Conservation (phyloP, 1,284 basidiomycete genomes). For the Puccinia polysora region DNA sequence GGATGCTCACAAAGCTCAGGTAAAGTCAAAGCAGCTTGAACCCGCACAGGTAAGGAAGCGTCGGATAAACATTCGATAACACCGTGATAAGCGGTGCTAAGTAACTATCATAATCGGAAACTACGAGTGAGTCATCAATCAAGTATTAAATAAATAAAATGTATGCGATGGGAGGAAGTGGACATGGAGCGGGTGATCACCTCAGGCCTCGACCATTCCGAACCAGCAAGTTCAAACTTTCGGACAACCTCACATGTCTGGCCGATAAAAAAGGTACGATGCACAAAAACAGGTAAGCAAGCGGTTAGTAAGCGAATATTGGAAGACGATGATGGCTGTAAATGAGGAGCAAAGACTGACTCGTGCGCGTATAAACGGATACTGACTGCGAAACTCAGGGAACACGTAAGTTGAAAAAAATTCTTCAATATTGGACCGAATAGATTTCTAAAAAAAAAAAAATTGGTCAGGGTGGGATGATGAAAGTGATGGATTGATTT, state of each 20-base stretch:
- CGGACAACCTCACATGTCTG: slow-evolving; percentile 74
- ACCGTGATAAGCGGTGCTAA: slow-evolving; percentile 38
- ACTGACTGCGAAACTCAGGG: slow-evolving; percentile 63
- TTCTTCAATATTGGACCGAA: slow-evolving; percentile 68
- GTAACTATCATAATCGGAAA: slow-evolving; percentile 51
- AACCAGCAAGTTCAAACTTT: slow-evolving; percentile 64
- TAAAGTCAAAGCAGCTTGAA: slow-evolving; percentile 74
- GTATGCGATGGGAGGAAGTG: not conserved
- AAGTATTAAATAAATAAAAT: not conserved
- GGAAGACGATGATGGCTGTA: slow-evolving; percentile 15
- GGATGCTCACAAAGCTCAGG: slow-evolving; percentile 71
- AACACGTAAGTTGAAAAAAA: slow-evolving; percentile 69
- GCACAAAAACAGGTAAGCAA: not conserved
- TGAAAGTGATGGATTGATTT: too few species aligned
- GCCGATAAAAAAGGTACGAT: not conserved
- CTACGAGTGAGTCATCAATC: slow-evolving; percentile 59
- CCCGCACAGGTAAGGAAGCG: slow-evolving; percentile 72
- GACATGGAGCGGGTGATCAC: slow-evolving; percentile 54
- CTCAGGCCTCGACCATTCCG: slow-evolving; percentile 65
- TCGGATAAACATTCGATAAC: slow-evolving; percentile 62
- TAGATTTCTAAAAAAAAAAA: slow-evolving; percentile 67
- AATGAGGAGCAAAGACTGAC: slow-evolving; percentile 58
- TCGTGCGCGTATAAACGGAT: slow-evolving; percentile 69
- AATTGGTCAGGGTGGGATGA: too few species aligned
- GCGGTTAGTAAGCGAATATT: not conserved